Base-by-base conservation (phyloP, 805 yeast genomes). In the Monosporozyma siamensis region DNA sequence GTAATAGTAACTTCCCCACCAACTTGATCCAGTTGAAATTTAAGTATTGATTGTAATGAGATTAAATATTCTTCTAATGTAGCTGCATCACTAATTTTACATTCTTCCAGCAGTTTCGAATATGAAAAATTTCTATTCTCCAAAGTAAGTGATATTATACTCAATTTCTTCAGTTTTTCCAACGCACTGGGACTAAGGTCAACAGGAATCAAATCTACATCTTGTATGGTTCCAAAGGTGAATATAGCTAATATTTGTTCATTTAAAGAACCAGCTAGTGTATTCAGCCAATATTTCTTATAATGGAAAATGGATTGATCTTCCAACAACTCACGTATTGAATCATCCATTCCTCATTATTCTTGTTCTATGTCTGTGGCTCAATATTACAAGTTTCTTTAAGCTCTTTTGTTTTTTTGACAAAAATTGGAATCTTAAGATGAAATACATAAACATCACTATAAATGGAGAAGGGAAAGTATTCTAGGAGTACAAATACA, bases 201-300 rank as follows among this genome's bases (percentile, higher is more conserved):
- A 4, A 39, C 9, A 9, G 25, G 18, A 6, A 12, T 7, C 10
- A 36, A 15, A 34, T 15, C 4, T 34, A 44, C 34, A 41, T 59
- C 58, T 5, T 43, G 37, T 3, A 58, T 37, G 4, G 48, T 48
- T 7, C 64, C 64, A 46, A 59, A 61, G 22, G 57, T 40, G 38
- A 54, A 57, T 11, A 59, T 39, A 32, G 59, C 64, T 18, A 57
- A 42, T 11, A 55, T 10, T 15, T 41, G n/a, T 12, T 36, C 37
- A 17, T 46, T 47, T 10, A 39, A 31, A 2, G 14, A 35, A 21
- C 38, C 41, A 1, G 23, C 21, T 14, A 7, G 10, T 7, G 51
- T 42, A 3, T 39, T 35, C 4, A 56, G 32, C 65, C 65, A 61
- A 20, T 47, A 38, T 12, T 48, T 41, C 38, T 58, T 59, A 44